Evolutionary conservation across 2,329 filamentous ascomycete species (phyloP).

Genomic region (Botryotinia convoluta): DNA sequence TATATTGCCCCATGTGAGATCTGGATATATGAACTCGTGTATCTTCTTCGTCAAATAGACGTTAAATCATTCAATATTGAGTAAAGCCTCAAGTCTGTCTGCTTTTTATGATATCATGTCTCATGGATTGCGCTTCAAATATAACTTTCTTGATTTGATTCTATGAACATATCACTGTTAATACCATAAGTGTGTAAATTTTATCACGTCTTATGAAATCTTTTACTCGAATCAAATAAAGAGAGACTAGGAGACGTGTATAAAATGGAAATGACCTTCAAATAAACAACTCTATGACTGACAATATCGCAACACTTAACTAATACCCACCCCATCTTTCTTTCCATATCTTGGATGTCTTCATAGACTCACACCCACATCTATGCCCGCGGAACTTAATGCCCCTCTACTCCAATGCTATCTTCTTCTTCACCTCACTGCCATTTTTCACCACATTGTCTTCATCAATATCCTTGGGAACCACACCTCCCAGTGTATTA

Average conservation of each 20-base stretch:
- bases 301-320: not conserved
- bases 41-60: fast-evolving
- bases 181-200: not conserved
- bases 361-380: not conserved
- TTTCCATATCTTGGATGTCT: not conserved
- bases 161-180: fast-evolving
- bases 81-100: not conserved
- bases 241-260: not conserved
- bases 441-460: not conserved
- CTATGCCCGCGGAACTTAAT: no score
- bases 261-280: not conserved
- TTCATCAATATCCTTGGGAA: not conserved
- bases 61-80: not conserved
- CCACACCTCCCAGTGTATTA: slow-evolving; percentile 7
- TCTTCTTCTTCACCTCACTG: not conserved
- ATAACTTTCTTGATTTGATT: not conserved
- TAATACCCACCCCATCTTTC: not conserved
- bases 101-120: not conserved
- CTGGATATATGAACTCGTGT: not conserved
- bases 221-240: not conserved
- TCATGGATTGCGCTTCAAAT: not conserved
- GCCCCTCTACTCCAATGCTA: not conserved
- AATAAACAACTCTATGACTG: not conserved
- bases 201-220: not conserved
- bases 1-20: not conserved